These are phyloP conservation scores for Calonectria pauciramosa DNA, from an alignment of 2,329 filamentous ascomycete genomes.

Conservation along the genomic window DNA sequence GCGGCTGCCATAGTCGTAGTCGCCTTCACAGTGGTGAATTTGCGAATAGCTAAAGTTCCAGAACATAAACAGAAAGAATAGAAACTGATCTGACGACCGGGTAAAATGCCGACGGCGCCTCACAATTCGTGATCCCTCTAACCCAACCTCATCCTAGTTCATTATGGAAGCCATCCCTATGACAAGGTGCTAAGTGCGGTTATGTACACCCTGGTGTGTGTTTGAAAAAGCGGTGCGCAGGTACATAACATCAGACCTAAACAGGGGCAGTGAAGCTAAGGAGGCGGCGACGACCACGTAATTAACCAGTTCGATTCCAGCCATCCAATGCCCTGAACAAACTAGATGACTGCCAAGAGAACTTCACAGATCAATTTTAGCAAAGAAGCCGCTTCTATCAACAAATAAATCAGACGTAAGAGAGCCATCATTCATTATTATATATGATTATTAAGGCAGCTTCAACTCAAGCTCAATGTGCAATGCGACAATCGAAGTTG, in stretches of 20 bases:
- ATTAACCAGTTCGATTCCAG: neutral
- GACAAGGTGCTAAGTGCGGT: neutral
- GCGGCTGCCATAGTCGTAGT: neutral
- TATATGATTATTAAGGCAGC: neutral
- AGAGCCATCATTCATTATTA: neutral
- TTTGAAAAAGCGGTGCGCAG: neutral
- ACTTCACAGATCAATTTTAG: neutral
- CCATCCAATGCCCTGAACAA: neutral
- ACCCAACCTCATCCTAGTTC: neutral
- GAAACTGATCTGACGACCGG: neutral
- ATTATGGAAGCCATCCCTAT: neutral
- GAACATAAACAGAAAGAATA: neutral
- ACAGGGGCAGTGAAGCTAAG: neutral
- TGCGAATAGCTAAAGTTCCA: neutral
- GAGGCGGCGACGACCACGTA: neutral
- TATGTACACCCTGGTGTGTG: neutral
- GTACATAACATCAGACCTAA: neutral
- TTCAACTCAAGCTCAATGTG: neutral
- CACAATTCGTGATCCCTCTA: neutral
- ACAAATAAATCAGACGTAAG: neutral
- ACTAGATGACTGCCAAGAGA: neutral
- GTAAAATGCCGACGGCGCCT: neutral
- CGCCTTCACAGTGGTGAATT: slow-evolving; percentile 2
- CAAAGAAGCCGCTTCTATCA: neutral
- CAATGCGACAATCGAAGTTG: neutral